A percentile compares a stretch with the other conserved stretches of the same genome.
phyloP scores from a whole-genome alignment of 768 basidiomycete species.

The Trametes cingulata region DNA sequence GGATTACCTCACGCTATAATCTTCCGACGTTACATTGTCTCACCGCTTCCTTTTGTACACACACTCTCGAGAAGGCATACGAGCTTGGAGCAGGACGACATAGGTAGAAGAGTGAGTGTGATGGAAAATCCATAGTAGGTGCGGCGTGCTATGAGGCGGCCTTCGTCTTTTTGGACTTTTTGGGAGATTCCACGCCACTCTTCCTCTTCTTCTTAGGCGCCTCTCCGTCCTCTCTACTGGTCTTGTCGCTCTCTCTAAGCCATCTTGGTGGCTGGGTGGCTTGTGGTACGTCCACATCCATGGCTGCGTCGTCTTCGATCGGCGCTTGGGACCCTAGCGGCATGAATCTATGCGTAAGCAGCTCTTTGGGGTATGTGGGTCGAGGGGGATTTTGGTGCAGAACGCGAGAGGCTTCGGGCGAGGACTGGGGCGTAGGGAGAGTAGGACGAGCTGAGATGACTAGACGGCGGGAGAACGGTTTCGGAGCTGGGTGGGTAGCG shows the following conservation, averaged over 20 bases:
- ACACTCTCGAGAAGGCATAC: neutral
- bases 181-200: constrained; percentile 46
- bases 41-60: neutral
- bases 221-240: neutral
- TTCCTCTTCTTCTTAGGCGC: constrained; percentile 43
- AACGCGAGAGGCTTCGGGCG: constrained; percentile 18
- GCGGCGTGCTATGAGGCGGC: constrained; percentile 6
- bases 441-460: constrained; percentile 55
- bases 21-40: neutral
- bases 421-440: constrained; percentile 27
- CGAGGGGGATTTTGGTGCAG: constrained; percentile 54
- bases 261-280: neutral
- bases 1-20: constrained; percentile 13
- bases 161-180: constrained; percentile 44
- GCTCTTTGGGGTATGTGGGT: constrained; percentile 55
- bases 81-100: neutral
- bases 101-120: neutral
- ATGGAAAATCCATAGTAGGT: neutral
- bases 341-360: constrained; percentile 63
- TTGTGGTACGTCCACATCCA: constrained; percentile 28
- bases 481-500: constrained; percentile 47
- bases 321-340: constrained; percentile 56
- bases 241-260: neutral
- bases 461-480: constrained; percentile 56
- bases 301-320: constrained; percentile 27